Percentiles rank a stretch among this genome's conserved stretches.
These are phyloP conservation scores for Calonectria pteridis DNA, from an alignment of 2,329 filamentous ascomycete genomes.

Conservation along the genomic window DNA sequence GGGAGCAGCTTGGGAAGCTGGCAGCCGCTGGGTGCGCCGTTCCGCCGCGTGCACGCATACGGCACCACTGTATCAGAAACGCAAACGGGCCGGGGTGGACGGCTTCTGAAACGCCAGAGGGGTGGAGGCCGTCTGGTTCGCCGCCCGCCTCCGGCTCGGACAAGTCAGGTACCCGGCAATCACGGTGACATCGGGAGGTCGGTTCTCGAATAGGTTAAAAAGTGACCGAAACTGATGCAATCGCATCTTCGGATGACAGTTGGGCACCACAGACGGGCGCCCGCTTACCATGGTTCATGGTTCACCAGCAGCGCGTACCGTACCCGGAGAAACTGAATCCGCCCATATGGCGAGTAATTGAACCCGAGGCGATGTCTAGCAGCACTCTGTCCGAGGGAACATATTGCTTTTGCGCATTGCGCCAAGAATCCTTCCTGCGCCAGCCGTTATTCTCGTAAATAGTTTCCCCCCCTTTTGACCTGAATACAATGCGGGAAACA, in stretches of 20 bases:
- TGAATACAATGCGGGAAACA: neutral
- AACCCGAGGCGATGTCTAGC: neutral
- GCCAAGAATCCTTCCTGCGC: neutral
- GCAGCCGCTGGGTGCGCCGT: neutral
- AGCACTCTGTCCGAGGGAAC: neutral
- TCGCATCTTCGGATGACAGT: conserved; percentile 19
- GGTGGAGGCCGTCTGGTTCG: neutral
- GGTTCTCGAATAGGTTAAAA: conserved; percentile 14
- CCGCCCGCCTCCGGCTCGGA: neutral
- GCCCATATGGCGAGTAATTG: neutral
- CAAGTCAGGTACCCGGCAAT: neutral
- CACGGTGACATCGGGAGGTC: conserved; percentile 2
- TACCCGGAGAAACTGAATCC: conserved; percentile 3
- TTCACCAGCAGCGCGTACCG: neutral
- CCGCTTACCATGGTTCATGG: neutral
- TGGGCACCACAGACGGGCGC: neutral
- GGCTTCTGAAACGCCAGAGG: conserved; percentile 14
- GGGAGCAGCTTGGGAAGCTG: neutral
- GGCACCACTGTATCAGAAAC: conserved; percentile 26
- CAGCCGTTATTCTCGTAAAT: neutral
- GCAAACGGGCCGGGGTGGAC: neutral
- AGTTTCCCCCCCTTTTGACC: neutral
- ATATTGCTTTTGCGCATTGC: neutral
- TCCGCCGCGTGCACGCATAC: neutral
- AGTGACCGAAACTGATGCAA: neutral